Conservation (phyloP, 106 monocot genomes). For the Amphibolis antarctica region DNA sequence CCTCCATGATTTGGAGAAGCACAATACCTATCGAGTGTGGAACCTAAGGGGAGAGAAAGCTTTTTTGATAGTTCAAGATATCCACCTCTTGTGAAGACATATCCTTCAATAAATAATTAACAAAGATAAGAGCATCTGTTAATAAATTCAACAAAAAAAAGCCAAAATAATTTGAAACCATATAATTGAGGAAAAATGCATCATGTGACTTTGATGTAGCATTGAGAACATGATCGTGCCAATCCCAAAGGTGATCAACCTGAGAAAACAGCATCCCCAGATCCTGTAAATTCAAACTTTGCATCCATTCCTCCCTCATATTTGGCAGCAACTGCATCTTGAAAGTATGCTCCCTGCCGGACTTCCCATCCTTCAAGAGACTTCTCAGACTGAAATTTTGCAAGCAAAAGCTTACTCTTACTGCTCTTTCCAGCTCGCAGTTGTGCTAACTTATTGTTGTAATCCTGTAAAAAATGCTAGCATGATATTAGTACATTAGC, state of each 20-base stretch:
- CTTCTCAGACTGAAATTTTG: conserved; percentile 66
- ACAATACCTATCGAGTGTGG: conserved; percentile 81
- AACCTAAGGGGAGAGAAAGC: conserved; percentile 84
- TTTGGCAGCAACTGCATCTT: conserved; percentile 53
- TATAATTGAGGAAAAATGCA: background rate
- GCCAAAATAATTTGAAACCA: background rate
- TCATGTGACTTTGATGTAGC: background rate
- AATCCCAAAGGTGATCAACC: conserved; percentile 22
- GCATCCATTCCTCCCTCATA: conserved; percentile 91
- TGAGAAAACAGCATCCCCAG: conserved; percentile 72
- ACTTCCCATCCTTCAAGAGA: conserved; percentile 81
- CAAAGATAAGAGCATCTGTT: background rate
- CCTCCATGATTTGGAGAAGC: background rate
- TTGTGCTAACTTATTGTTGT: conserved; percentile 80
- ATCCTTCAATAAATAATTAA: conserved; percentile 34
- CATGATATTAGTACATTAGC: background rate
- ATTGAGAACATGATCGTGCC: background rate
- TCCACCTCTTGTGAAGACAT: conserved; percentile 88
- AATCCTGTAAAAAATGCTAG: conserved; percentile 37
- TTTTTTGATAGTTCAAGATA: conserved; percentile 88
- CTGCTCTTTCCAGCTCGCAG: conserved; percentile 95
- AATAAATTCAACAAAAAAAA: background rate
- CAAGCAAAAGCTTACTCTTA: conserved; percentile 90
- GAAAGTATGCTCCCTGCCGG: conserved; percentile 71
- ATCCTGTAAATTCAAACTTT: conserved; percentile 65